Evolutionary conservation across 2,329 filamentous ascomycete genomes (phyloP).

Genomic region (Colletotrichum falcatum): DNA sequence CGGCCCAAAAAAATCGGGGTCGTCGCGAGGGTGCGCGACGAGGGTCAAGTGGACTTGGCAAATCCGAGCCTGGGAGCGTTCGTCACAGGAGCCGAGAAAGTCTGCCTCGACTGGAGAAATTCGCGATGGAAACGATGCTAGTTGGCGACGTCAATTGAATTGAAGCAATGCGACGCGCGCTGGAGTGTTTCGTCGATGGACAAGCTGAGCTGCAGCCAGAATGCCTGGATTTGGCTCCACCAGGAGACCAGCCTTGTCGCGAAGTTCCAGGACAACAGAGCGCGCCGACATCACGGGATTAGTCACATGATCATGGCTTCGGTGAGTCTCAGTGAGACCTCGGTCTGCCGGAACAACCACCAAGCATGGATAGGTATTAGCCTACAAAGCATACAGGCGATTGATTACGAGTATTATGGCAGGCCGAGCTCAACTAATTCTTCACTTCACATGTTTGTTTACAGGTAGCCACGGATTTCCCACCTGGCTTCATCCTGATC

Average conservation of each 20-base stretch:
- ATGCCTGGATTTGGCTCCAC: conserved; percentile 28
- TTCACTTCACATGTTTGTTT: too few species aligned
- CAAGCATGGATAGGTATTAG: background rate
- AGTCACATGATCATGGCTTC: background rate
- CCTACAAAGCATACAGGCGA: background rate
- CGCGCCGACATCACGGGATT: background rate
- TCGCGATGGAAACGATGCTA: background rate
- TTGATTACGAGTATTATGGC: background rate
- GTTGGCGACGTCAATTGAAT: conserved; percentile 8
- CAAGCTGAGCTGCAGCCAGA: conserved; percentile 14
- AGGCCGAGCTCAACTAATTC: too few species aligned
- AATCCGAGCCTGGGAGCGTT: background rate
- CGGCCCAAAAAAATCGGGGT: background rate
- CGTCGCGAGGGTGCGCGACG: conserved; percentile 19
- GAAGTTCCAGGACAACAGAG: background rate
- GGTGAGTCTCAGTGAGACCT: conserved; percentile 8
- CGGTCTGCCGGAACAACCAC: background rate
- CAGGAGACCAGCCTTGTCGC: conserved; percentile 28
- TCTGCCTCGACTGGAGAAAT: background rate
- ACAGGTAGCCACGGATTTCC: too few species aligned
- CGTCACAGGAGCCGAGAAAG: background rate
- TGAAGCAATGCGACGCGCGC: conserved; percentile 17
- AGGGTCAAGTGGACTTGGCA: background rate
- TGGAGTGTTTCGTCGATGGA: conserved; percentile 7
- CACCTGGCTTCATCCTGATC: too few species aligned